Evolutionary conservation across 495 filamentous ascomycete genomes (phyloP).

Genomic region (Penicillium pulvis): DNA sequence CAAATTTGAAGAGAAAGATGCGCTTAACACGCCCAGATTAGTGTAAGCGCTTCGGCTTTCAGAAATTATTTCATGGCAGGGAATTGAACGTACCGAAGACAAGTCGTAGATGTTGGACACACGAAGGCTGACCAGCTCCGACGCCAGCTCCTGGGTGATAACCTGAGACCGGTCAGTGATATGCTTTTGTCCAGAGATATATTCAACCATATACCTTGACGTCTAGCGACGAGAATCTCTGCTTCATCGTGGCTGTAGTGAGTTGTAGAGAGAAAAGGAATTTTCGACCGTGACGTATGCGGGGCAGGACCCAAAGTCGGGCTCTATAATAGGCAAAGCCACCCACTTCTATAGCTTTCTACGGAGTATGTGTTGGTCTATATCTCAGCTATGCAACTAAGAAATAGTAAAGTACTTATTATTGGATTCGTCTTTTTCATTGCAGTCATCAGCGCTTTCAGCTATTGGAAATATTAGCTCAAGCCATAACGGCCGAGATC

Average conservation of each 20-base stretch:
- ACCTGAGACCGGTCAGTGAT: conserved; percentile 54
- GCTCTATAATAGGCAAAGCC: conserved; percentile 18
- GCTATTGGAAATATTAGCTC: conserved; percentile 18
- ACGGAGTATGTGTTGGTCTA: not conserved
- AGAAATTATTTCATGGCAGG: not conserved
- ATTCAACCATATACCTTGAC: conserved; percentile 62
- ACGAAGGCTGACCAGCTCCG: conserved; percentile 71
- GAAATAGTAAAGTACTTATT: not conserved
- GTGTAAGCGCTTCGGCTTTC: not conserved
- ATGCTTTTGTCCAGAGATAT: conserved; percentile 1
- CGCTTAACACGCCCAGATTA: conserved; percentile 47
- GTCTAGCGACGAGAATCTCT: conserved; percentile 92
- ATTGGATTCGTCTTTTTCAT: conserved; percentile 19
- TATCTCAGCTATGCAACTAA: not conserved
- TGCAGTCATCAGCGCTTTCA: conserved; percentile 24
- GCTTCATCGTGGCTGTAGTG: conserved; percentile 73
- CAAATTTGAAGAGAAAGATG: conserved; percentile 91
- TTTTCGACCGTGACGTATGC: conserved; percentile 53
- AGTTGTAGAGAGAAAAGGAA: conserved; percentile 30
- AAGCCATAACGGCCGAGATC: conserved; percentile 8
- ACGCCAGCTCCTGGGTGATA: conserved; percentile 87
- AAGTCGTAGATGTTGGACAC: conserved; percentile 95
- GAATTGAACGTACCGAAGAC: conserved; percentile 60
- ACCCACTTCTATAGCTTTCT: conserved; percentile 10
- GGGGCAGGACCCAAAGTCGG: conserved; percentile 38